Base-by-base conservation (phyloP, 345 rosid species). In the Gynandropsis gynandra region DNA sequence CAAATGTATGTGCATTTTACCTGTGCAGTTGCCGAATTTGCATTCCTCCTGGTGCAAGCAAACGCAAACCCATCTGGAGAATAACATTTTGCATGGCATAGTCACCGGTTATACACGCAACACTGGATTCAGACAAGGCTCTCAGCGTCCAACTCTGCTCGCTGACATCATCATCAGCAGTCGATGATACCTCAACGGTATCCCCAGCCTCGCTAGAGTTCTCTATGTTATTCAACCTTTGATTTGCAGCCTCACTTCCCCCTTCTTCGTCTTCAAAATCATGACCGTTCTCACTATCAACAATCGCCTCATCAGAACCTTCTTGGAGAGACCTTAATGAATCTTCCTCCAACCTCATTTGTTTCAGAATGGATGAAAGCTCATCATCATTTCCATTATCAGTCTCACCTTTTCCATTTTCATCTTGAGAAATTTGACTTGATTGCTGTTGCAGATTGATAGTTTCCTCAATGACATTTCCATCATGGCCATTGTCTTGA, bases 31-130 rank as follows among this genome's bases (percentile, higher is more conserved):
- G 84, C 41, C 82, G 88, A 52, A 92, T 87, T 61, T 92, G 98
- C 81, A 72, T 76, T 55, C 97, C 98, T 33, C 88, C 89, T 7
- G 95, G 83, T 50, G 95, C 97, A 59, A 87, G 69, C 36, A 92
- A 69, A 32, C 97, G 82, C 58, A 92, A 80, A 16, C 97, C 98
- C 85, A 92, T 85, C 78, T 85, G 98, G 55, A 92, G 80, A 47
- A 92, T 78, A 66, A 85, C 97, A 68, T 92, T 92, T 71, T 92
- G 97, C 97, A 87, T 87, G 1, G 98, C 97, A 66, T 56, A 88
- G 71, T 92, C 98, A 56, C 85, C 74, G 46, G 97, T 92, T 47
- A 92, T 74, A 64, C 98, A 87, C 56, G 95, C 97, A 12, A 92
- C 85, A 60, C 77, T 81, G 14, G 98, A 92, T 64, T 92, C 97